Evolutionary conservation across 768 basidiomycete genomes (phyloP).

Genomic region (Kwoniella botswanensis): DNA sequence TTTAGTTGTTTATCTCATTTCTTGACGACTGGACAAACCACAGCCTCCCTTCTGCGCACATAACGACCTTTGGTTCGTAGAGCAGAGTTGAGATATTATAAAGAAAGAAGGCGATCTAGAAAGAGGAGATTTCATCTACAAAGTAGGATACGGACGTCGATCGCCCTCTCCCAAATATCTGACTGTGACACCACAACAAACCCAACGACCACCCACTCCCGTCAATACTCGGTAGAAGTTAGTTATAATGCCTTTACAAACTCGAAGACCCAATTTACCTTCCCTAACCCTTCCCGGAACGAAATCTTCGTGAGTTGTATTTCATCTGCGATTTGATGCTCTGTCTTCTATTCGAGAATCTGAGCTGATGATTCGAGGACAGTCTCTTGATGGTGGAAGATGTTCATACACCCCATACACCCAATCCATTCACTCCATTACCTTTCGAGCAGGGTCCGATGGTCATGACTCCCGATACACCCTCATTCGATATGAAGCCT

Average conservation of each 20-base stretch:
- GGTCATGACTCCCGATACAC: conserved; percentile 46
- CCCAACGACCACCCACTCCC: neutral
- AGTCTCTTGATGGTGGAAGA: conserved; percentile 25
- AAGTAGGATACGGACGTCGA: conserved; percentile 10
- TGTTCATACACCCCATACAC: conserved; percentile 29
- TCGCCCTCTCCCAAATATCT: neutral
- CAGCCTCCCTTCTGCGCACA: neutral
- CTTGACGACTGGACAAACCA: neutral
- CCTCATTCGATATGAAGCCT: conserved; percentile 32
- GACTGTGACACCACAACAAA: neutral
- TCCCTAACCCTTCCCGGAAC: conserved; percentile 12
- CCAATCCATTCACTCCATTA: conserved; percentile 29
- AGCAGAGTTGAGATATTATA: neutral
- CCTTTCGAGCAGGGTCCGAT: conserved; percentile 25
- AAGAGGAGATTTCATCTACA: neutral
- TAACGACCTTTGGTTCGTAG: neutral
- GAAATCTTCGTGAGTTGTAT: conserved; percentile 20
- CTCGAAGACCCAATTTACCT: conserved; percentile 25
- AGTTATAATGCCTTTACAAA: conserved; percentile 22
- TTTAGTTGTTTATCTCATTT: neutral
- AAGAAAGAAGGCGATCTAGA: neutral
- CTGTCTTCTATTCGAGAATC: neutral
- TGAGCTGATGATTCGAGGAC: neutral
- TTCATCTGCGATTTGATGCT: neutral
- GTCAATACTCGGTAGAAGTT: neutral